Conservation (phyloP, 2,329 filamentous ascomycete genomes). For the Monilinia fructicola region DNA sequence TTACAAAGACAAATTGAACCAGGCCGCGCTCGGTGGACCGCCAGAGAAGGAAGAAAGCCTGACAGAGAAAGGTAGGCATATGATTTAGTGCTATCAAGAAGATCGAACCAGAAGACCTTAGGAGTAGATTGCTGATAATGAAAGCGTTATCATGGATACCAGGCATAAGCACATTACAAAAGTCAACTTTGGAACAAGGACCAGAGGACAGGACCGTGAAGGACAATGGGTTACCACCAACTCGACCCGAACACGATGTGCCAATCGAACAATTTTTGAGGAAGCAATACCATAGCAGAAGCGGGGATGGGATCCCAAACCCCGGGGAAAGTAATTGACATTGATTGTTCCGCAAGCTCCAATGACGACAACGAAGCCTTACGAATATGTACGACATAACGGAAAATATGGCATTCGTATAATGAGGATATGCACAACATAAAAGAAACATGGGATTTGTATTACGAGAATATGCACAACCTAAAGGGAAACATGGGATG, state of each 20-base stretch:
- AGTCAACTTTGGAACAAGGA: constrained; percentile 25
- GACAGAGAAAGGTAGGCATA: constrained; percentile 32
- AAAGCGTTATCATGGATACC: constrained; percentile 33
- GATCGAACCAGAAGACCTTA: neutral
- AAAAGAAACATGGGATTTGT: neutral
- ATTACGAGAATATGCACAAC: too few species aligned
- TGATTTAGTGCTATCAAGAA: neutral
- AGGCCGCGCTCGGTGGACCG: constrained; percentile 29
- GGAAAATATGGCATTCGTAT: neutral
- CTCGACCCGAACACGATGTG: constrained; percentile 37
- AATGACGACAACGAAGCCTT: neutral
- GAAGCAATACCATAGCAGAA: constrained; percentile 36
- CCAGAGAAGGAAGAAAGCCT: constrained; percentile 24
- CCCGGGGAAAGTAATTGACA: constrained; percentile 9
- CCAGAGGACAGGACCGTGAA: constrained; percentile 16
- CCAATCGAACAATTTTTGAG: constrained; percentile 39
- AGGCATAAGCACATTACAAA: constrained; percentile 28
- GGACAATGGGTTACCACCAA: constrained; percentile 28
- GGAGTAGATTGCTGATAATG: constrained; percentile 24
- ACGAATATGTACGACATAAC: neutral
- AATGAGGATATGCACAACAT: too few species aligned
- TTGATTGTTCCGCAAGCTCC: neutral
- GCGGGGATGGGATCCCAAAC: constrained; percentile 31
- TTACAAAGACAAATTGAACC: constrained; percentile 36
- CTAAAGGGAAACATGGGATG: neutral